Percentiles rank a stretch among this genome's conserved stretches.
phyloP scores from a whole-genome alignment of 805 yeast genomes.

The Nakazawaea wickerhamii region DNA sequence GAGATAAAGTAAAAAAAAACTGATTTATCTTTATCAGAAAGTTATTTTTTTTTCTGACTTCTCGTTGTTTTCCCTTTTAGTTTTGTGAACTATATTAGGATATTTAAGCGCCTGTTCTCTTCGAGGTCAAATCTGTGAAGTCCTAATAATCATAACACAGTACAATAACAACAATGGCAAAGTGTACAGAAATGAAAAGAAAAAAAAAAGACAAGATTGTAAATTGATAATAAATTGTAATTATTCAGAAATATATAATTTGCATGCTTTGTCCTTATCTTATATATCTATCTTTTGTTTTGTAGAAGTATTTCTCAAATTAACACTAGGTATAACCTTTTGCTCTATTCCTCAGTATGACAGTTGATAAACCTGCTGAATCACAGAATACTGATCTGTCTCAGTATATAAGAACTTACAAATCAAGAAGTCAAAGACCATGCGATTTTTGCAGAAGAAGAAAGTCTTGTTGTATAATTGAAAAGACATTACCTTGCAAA shows the following conservation, averaged over 20 bases:
- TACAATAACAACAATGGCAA: too few relatives aligned
- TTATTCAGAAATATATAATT: not conserved
- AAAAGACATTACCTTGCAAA: constrained; percentile 27
- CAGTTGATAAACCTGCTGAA: not conserved
- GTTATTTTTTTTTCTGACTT: not conserved
- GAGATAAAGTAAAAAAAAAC: too few relatives aligned
- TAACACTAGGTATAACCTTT: too few relatives aligned
- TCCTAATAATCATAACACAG: not conserved
- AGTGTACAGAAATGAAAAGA: too few relatives aligned
- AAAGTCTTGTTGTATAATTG: constrained; percentile 31
- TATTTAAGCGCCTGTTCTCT: constrained; percentile 6
- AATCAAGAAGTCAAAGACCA: constrained; percentile 29
- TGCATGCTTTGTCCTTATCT: too few relatives aligned
- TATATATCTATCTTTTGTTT: not conserved
- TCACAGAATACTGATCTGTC: not conserved
- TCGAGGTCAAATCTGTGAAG: not conserved
- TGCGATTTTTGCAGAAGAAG: constrained; percentile 32
- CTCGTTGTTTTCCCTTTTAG: not conserved
- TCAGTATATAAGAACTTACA: constrained; percentile 24
- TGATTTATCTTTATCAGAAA: not conserved
- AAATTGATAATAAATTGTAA: too few relatives aligned
- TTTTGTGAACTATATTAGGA: not conserved
- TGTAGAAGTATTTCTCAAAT: not conserved
- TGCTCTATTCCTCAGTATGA: too few relatives aligned
- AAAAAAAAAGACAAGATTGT: too few relatives aligned